Evolutionary conservation across 306 rosid species (phyloP), one percentile per base, ranked within the genome.

Genomic region (Vicia sativa): DNA sequence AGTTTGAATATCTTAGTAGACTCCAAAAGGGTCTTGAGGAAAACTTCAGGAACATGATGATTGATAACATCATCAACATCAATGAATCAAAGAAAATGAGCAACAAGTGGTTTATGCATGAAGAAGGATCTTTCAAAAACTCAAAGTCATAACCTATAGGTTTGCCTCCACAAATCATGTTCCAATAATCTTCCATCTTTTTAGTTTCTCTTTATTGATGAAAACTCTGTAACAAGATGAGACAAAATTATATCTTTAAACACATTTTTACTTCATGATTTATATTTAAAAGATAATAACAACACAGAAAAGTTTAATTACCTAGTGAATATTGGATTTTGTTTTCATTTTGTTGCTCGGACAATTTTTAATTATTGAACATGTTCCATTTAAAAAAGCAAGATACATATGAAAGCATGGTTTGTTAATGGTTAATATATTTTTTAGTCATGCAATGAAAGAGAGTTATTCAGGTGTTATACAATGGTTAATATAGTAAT

Each of bases 41-140:
- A 11, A 76, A 62, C 62, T 72, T 87, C 9, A 28, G 56, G 52
- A 85, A 16, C 82, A 84, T 35, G 5, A 37, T 79, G 54, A 80
- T 43, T 45, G 64, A 9, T 25, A 90, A 78, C 76, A 77, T 54
- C 64, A 75, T 41, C 48, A 90, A 42, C 7, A 90, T 72, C 11
- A 82, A 49, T 43, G 75, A 50, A 68, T 72, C 79, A 68, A 80
- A 65, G 63, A 35, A 68, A 41, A 86, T 56, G 34, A 81, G 68
- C 34, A 84, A 11, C 31, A 84, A 42, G 31, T 85, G 84, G 78
- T 50, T 72, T 56, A 71, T 23, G 49, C 92, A 87, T 42, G 87
- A 28, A 3, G 92, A 84, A 72, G 85, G 87, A 71, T 78, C 75
- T 34, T 12, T 71, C 74, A 79, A 23, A 59, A 78, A 52, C 15